Evolutionary conservation across 257 asterid genomes (phyloP).

Genomic region (Scutellaria barbata): DNA sequence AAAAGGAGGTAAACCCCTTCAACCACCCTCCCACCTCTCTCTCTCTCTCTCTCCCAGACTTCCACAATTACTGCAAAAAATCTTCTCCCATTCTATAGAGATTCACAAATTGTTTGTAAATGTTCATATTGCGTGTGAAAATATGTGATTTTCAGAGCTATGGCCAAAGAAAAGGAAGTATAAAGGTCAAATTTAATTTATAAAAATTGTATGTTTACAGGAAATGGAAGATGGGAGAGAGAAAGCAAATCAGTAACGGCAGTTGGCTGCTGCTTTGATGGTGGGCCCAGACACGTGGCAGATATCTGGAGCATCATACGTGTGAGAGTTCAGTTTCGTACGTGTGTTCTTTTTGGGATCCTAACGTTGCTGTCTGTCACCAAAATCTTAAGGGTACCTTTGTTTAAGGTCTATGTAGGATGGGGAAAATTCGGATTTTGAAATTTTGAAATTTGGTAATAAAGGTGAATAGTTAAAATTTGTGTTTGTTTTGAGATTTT

Average conservation of each 20-base stretch:
- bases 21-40: conserved; percentile 22
- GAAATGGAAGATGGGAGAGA: conserved; percentile 15
- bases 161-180: conserved; percentile 6
- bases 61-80: conserved; percentile 26
- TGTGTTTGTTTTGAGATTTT: too few relatives aligned
- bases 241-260: conserved; percentile 44
- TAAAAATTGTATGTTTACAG: not conserved
- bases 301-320: conserved; percentile 19
- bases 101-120: not conserved
- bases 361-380: conserved; percentile 25
- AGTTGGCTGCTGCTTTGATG: conserved; percentile 34
- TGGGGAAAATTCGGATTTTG: too few relatives aligned
- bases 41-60: not conserved
- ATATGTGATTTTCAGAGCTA: conserved; percentile 44
- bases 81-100: conserved; percentile 18
- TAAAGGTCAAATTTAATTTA: conserved; percentile 36
- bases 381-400: too few relatives aligned
- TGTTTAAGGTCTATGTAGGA: too few relatives aligned
- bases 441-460: too few relatives aligned
- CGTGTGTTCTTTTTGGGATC: conserved; percentile 17
- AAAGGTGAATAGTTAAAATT: too few relatives aligned
- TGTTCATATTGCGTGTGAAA: not conserved
- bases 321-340: conserved; percentile 31
- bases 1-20: conserved; percentile 44
- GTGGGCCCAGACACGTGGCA: conserved; percentile 49